phyloP scores from a whole-genome alignment of 2,329 filamentous ascomycete species.

The Cladophialophora psammophila region DNA sequence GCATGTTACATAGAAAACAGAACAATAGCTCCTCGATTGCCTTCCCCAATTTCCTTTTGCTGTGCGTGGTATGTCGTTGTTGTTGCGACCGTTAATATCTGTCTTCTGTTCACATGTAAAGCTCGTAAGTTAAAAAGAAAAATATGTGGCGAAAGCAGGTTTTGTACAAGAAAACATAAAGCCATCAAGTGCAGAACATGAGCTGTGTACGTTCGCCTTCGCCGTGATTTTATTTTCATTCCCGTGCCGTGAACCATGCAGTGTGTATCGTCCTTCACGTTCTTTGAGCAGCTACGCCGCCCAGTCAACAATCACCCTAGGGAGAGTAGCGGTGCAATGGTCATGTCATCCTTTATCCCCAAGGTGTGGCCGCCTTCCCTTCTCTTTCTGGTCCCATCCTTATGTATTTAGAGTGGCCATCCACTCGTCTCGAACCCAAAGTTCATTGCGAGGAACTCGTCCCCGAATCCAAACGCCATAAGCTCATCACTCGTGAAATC shows the following conservation, averaged over 20 bases:
- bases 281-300: background rate
- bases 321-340: background rate
- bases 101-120: background rate
- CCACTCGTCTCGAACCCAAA: slow-evolving; percentile 39
- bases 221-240: background rate
- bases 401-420: slow-evolving; percentile 25
- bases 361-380: background rate
- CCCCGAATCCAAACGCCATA: slow-evolving; percentile 41
- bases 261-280: background rate
- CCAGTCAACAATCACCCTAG: background rate
- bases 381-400: background rate
- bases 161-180: slow-evolving; percentile 8
- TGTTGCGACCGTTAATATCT: background rate
- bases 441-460: slow-evolving; percentile 42
- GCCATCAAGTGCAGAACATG: background rate
- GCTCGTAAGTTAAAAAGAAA: background rate
- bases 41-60: background rate
- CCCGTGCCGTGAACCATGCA: background rate
- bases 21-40: background rate
- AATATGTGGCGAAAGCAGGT: background rate
- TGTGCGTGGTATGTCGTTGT: background rate
- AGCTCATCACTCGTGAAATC: slow-evolving; percentile 40
- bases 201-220: background rate
- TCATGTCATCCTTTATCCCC: background rate
- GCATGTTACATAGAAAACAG: background rate